A percentile compares a stretch with the other conserved stretches of the same genome.
phyloP scores from a whole-genome alignment of 345 rosid species.

The Conringia planisiliqua region DNA sequence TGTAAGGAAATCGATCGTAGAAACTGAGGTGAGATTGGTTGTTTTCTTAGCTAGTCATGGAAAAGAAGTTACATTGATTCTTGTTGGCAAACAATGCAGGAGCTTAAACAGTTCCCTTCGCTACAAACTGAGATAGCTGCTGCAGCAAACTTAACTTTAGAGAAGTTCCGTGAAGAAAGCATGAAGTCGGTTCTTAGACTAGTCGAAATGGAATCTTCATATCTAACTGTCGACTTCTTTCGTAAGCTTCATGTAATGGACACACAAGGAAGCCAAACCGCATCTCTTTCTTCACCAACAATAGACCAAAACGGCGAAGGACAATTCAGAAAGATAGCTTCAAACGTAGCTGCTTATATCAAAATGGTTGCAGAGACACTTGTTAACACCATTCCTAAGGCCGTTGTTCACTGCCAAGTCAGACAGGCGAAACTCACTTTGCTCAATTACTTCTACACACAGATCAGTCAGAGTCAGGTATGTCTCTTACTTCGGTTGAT shows the following conservation, averaged over 20 bases:
- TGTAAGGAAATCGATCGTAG: constrained; percentile 64
- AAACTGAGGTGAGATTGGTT: constrained; percentile 55
- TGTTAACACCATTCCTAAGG: constrained; percentile 65
- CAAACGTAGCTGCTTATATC: constrained; percentile 59
- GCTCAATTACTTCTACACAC: constrained; percentile 61
- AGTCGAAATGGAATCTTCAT: constrained; percentile 85
- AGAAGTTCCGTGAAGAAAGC: constrained; percentile 68
- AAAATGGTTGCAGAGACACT: constrained; percentile 72
- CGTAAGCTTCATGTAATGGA: constrained; percentile 50
- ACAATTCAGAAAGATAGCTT: constrained; percentile 68
- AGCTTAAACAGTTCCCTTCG: constrained; percentile 66
- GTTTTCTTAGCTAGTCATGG: background rate
- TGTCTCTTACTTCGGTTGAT: background rate
- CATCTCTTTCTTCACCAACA: constrained; percentile 10
- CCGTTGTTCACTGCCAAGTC: constrained; percentile 75
- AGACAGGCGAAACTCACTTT: constrained; percentile 65
- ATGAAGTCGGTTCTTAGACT: constrained; percentile 54
- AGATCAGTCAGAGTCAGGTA: constrained; percentile 63
- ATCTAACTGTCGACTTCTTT: constrained; percentile 76
- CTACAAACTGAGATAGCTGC: constrained; percentile 65
- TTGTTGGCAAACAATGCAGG: constrained; percentile 38
- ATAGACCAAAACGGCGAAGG: constrained; percentile 52
- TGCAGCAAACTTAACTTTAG: constrained; percentile 63
- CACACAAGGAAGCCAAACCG: constrained; percentile 51
- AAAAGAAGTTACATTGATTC: background rate